These are phyloP conservation scores for Vanderwaltozyma tropicalis DNA, from an alignment of 805 yeast genomes.

Conservation along the genomic window DNA sequence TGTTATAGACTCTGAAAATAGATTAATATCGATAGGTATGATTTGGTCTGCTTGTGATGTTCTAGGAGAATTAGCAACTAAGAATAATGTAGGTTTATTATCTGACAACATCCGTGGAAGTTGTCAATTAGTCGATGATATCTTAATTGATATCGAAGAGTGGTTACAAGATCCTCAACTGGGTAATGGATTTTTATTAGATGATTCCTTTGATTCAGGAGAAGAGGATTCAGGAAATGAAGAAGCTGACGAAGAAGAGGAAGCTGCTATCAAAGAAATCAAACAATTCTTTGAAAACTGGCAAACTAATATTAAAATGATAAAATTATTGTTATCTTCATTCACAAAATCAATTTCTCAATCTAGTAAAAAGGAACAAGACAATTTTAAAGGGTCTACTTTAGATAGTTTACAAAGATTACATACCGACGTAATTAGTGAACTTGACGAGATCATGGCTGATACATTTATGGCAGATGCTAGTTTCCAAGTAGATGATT, in stretches of 20 bases:
- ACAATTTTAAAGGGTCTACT: conserved; percentile 27
- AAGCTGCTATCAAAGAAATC: conserved; percentile 24
- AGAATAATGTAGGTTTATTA: conserved; percentile 47
- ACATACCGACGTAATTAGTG: conserved; percentile 35
- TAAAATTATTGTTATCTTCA: conserved; percentile 49
- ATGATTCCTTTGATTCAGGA: conserved; percentile 23
- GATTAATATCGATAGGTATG: conserved; percentile 53
- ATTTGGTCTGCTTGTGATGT: conserved; percentile 62
- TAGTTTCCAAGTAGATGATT: conserved; percentile 26
- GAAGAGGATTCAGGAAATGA: conserved; percentile 25
- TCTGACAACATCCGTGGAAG: conserved; percentile 32
- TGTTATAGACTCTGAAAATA: conserved; percentile 26
- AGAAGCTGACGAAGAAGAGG: conserved; percentile 26
- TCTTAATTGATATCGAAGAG: conserved; percentile 53
- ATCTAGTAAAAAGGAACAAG: conserved; percentile 17
- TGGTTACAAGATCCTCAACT: conserved; percentile 57
- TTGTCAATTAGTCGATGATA: conserved; percentile 44
- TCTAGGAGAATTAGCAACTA: conserved; percentile 32
- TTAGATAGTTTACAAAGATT: conserved; percentile 39
- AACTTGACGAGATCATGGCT: conserved; percentile 50
- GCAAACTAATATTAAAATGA: conserved; percentile 35
- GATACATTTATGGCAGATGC: conserved; percentile 37
- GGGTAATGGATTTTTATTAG: conserved; percentile 31
- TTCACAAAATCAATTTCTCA: conserved; percentile 48
- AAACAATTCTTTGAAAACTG: conserved; percentile 37